Evolutionary conservation across 257 asterid genomes (phyloP), one percentile per base, ranked within the genome.

Genomic region (Solanum appendiculatum): DNA sequence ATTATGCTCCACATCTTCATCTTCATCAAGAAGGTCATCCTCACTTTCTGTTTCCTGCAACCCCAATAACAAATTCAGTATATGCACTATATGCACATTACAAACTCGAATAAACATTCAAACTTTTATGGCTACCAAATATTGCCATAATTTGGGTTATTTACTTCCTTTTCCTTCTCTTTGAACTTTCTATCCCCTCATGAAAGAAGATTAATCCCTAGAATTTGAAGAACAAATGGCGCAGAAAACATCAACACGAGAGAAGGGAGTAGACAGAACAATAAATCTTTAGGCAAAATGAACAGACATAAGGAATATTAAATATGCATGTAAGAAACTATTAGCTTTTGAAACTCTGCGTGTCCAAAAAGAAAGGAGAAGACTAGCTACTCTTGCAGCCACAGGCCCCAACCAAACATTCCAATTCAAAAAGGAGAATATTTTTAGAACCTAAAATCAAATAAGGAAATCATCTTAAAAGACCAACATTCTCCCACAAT

Each of bases 1-100:
- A 88, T 88, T 92, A 89, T 94, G 98, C 77, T 93, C 98, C 15
- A 92, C 95, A 82, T 94, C 98, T 85, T 90, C 93, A 86, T 92
- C 90, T 78, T 92, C 93, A 89, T 87, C 93, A 66, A 89, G 48
- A 66, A 88, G 90, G 31, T 89, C 94, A 9, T 92, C 93, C 75
- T 92, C 94, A 85, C 92, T 90, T 75, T 89, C 93, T 63, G 87
- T 92, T 88, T 89, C 94, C 93, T 92, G 89, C 77, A 36, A 89
- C 37, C 40, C 16, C 84, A 9, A 78, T 18, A 27, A 16, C 37
- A 80, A 29, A 18, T 44, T 16, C 3, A 46, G 84, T 46, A 44
- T 80, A 80, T 27, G n/a, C n/a, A n/a, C n/a, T n/a, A n/a, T n/a
- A n/a, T n/a, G 66, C 15, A 48, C 40, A 7, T 7, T 42, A 80